phyloP scores from a whole-genome alignment of 345 rosid species.

The Linum lewisii region DNA sequence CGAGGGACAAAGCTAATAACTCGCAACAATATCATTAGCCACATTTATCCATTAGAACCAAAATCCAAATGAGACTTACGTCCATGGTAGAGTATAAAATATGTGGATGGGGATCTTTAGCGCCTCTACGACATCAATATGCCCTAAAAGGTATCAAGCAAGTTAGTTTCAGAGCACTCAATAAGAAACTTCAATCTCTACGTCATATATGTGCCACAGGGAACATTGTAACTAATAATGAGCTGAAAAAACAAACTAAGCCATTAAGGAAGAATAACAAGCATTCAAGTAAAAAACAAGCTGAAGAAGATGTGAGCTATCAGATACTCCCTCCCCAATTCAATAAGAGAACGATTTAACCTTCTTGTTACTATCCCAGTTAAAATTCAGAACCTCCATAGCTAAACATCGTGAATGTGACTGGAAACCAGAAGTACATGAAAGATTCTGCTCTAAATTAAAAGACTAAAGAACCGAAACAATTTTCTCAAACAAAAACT shows the following conservation, averaged over 20 bases:
- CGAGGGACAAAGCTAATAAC: conserved; percentile 8
- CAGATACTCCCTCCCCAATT: no score
- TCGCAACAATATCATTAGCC: conserved; percentile 29
- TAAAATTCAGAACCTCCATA: no score
- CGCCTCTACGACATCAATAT: conserved; percentile 92
- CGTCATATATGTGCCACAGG: conserved; percentile 2
- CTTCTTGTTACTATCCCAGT: no score
- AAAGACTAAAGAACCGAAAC: neutral
- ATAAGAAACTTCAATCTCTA: neutral
- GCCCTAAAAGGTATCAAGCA: conserved; percentile 45
- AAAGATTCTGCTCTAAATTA: neutral
- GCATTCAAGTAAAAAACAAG: no score
- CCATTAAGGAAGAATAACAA: neutral
- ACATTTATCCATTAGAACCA: no score
- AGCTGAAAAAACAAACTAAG: neutral
- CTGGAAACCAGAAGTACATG: neutral
- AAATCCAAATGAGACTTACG: conserved; percentile 68
- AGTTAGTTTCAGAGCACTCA: conserved; percentile 14
- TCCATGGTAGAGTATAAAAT: conserved; percentile 99
- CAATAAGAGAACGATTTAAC: no score
- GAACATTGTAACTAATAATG: no score
- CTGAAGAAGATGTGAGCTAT: no score
- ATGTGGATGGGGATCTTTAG: conserved; percentile 82
- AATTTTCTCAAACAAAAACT: conserved; percentile 10
- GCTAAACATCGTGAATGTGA: neutral